Percentiles rank a stretch among this genome's conserved stretches.
Conservation (phyloP, 2,329 filamentous ascomycete species). For the Fusarium bulbicola region DNA sequence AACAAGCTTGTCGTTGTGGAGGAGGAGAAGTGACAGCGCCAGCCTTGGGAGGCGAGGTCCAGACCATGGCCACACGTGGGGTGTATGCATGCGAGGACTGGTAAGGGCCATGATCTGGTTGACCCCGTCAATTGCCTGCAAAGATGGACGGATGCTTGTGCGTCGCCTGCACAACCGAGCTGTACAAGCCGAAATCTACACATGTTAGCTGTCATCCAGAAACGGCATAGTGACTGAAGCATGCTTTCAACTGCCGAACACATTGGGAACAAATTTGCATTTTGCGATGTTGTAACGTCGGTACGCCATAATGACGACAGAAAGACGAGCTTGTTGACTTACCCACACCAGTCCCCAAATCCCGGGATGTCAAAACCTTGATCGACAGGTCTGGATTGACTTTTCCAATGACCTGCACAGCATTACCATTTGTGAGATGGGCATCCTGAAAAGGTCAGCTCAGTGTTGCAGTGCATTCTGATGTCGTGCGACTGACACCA, state of each 20-base stretch:
- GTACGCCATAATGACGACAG: constrained; percentile 32
- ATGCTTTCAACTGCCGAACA: neutral
- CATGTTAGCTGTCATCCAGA: neutral
- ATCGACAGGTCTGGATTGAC: constrained; percentile 78
- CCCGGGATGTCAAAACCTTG: constrained; percentile 73
- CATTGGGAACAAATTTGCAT: neutral
- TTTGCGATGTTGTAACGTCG: neutral
- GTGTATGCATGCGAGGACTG: constrained; percentile 33
- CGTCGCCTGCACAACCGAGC: constrained; percentile 85
- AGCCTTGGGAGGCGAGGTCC: constrained; percentile 41
- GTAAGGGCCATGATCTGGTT: constrained; percentile 42
- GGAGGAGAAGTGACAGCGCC: neutral
- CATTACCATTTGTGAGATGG: constrained; percentile 74
- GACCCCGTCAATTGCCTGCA: constrained; percentile 54
- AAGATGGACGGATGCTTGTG: constrained; percentile 86
- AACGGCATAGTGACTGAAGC: neutral
- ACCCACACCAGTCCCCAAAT: constrained; percentile 77
- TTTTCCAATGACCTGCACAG: constrained; percentile 81
- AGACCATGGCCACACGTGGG: constrained; percentile 53
- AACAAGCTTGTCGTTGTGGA: constrained; percentile 6
- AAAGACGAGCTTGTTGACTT: constrained; percentile 48
- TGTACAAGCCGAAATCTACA: constrained; percentile 77
- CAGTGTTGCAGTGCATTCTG: neutral
- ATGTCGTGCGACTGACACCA: neutral
- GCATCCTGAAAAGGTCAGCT: constrained; percentile 65